Percentiles rank a stretch among this genome's conserved stretches.
Conservation (phyloP, 2,329 filamentous ascomycete species). For the Hypoxylon sp. region DNA sequence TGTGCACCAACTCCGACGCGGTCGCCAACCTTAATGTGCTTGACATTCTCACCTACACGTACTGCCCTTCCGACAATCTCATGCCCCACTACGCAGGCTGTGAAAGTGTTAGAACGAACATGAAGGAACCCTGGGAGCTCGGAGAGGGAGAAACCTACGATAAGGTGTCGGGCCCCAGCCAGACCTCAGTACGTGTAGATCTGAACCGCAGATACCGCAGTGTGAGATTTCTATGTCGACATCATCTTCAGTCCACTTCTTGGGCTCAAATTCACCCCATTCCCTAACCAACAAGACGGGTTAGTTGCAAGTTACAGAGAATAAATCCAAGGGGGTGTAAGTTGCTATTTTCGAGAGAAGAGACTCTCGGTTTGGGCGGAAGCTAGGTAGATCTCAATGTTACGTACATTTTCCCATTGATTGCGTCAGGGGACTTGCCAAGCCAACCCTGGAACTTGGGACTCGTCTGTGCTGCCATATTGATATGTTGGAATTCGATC, state of each 20-base stretch:
- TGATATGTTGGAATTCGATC: constrained; percentile 7
- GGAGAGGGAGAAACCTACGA: constrained; percentile 51
- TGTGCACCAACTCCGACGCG: constrained; percentile 69
- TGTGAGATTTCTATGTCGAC: constrained; percentile 76
- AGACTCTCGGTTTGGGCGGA: too few species aligned
- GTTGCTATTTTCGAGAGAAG: constrained; percentile 4
- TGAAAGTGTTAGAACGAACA: constrained; percentile 35
- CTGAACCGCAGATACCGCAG: constrained; percentile 76
- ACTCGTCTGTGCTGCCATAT: constrained; percentile 33
- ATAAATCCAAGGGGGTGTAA: neutral
- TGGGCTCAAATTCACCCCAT: constrained; percentile 72
- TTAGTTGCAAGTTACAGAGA: constrained; percentile 6
- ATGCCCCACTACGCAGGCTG: constrained; percentile 71
- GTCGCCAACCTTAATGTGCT: constrained; percentile 57
- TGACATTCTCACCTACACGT: constrained; percentile 73
- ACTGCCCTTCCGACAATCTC: constrained; percentile 74
- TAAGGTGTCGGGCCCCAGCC: constrained; percentile 64
- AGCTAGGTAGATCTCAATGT: neutral
- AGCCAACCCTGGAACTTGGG: constrained; percentile 68
- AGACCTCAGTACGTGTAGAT: constrained; percentile 71
- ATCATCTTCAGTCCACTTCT: constrained; percentile 76
- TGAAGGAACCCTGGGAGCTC: constrained; percentile 17
- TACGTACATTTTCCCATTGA: constrained; percentile 65
- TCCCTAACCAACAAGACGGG: constrained; percentile 36
- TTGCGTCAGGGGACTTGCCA: constrained; percentile 59